Evolutionary conservation across 1,284 basidiomycete genomes (phyloP).

Genomic region (Malassezia japonica): DNA sequence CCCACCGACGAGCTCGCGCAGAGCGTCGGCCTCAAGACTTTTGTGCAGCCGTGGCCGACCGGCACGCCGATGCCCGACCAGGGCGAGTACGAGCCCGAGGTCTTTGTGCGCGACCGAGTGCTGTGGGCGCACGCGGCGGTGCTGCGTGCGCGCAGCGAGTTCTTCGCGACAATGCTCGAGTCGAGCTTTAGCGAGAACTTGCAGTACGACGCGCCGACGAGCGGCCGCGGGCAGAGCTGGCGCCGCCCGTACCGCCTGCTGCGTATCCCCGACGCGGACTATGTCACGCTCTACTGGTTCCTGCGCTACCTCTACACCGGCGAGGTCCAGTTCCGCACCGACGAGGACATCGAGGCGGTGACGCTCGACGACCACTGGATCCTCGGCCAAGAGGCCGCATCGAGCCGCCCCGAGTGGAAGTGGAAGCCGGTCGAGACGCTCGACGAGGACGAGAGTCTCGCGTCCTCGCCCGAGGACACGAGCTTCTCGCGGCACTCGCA

Average conservation of each 20-base stretch:
- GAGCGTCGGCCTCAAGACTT: conserved; percentile 19
- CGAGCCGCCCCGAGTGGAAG: conserved; percentile 10
- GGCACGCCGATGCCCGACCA: conserved; percentile 12
- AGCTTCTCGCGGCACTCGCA: background rate
- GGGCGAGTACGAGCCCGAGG: conserved; percentile 3
- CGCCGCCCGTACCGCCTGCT: conserved; percentile 51
- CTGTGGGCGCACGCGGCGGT: conserved; percentile 65
- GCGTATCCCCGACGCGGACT: conserved; percentile 70
- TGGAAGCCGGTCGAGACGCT: conserved; percentile 5
- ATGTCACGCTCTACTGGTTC: conserved; percentile 71
- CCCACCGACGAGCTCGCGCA: conserved; percentile 17
- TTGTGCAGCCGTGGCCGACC: conserved; percentile 13
- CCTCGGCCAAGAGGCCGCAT: conserved; percentile 10
- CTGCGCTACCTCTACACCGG: conserved; percentile 71
- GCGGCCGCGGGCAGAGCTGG: background rate
- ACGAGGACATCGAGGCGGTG: conserved; percentile 35
- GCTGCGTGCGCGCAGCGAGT: conserved; percentile 56
- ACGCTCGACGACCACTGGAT: conserved; percentile 37
- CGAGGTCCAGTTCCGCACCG: conserved; percentile 45
- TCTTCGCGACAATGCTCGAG: conserved; percentile 67
- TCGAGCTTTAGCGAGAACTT: conserved; percentile 54
- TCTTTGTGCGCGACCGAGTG: conserved; percentile 48
- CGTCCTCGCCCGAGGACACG: background rate
- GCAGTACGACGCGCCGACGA: conserved; percentile 1
- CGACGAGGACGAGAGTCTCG: conserved; percentile 1